These are phyloP conservation scores for Massospora cicadina DNA, from an alignment of 371 early-diverging fungal species.

Conservation along the genomic window DNA sequence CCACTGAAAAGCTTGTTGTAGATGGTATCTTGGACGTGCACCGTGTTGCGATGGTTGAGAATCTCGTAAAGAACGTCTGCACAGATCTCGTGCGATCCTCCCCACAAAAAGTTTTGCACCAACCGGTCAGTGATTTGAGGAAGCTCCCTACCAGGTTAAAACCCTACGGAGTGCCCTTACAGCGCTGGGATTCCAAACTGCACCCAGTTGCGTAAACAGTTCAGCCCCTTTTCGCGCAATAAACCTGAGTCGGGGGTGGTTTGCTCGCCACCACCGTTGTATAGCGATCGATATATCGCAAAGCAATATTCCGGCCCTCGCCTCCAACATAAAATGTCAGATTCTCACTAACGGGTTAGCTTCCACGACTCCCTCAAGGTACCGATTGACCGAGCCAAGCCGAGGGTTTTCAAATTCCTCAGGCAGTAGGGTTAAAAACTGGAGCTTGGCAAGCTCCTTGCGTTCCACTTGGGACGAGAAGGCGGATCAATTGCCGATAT, in stretches of 20 bases:
- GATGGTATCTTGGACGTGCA: slow-evolving; percentile 2
- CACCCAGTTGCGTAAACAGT: slow-evolving; percentile 1
- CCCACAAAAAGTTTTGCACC: background rate
- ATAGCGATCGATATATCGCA: background rate
- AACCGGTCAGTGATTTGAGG: background rate
- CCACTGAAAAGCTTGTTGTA: slow-evolving; percentile 3
- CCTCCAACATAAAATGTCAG: background rate
- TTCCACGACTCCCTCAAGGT: background rate
- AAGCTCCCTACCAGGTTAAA: background rate
- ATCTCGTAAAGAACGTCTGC: background rate
- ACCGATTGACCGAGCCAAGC: background rate
- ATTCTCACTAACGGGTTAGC: background rate
- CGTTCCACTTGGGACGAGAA: background rate
- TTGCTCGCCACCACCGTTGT: background rate
- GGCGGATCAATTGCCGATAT: background rate
- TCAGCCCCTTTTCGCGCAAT: background rate
- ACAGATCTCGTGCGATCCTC: background rate
- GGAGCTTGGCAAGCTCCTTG: background rate
- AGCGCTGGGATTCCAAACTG: slow-evolving; percentile 1
- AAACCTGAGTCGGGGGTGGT: background rate
- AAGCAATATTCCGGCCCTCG: background rate
- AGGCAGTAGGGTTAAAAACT: slow-evolving; percentile 2
- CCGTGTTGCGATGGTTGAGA: background rate
- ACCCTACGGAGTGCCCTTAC: background rate
- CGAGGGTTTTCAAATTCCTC: background rate